Conservation (phyloP, 371 early-diverging fungal species). For the Nosema muscidifuracis region DNA sequence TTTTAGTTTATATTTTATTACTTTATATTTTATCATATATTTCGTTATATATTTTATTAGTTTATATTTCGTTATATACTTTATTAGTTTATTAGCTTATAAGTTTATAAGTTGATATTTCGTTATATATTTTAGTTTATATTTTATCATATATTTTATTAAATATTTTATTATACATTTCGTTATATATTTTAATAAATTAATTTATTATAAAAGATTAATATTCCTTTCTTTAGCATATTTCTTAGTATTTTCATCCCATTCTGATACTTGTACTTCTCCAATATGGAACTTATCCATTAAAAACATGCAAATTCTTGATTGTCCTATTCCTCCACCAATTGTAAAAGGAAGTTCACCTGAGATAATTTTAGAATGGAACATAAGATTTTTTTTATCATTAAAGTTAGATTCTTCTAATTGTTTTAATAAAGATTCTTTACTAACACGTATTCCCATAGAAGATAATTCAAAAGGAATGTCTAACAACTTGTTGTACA, state of each 20-base stretch:
- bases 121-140: no score
- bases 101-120: no score
- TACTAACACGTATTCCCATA: slow-evolving; percentile 51
- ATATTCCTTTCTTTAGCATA: slow-evolving; percentile 2
- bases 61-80: no score
- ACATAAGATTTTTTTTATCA: background rate
- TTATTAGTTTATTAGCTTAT: no score
- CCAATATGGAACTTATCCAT: slow-evolving; percentile 50
- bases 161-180: background rate
- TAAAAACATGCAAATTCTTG: slow-evolving; percentile 46
- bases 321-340: slow-evolving; percentile 56
- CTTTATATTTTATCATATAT: no score
- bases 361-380: slow-evolving; percentile 24
- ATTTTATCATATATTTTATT: background rate
- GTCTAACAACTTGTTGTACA: slow-evolving; percentile 28
- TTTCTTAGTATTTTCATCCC: slow-evolving; percentile 17
- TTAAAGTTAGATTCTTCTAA: background rate
- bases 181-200: background rate
- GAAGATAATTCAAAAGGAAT: slow-evolving; percentile 42
- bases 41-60: no score
- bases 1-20: no score
- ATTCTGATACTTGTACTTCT: slow-evolving; percentile 40
- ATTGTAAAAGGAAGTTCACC: slow-evolving; percentile 36
- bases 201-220: slow-evolving; percentile 2
- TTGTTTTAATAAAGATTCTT: slow-evolving; percentile 32